Conservation (phyloP, 108 stramenopile genomes). For the Cyclotella cryptica region DNA sequence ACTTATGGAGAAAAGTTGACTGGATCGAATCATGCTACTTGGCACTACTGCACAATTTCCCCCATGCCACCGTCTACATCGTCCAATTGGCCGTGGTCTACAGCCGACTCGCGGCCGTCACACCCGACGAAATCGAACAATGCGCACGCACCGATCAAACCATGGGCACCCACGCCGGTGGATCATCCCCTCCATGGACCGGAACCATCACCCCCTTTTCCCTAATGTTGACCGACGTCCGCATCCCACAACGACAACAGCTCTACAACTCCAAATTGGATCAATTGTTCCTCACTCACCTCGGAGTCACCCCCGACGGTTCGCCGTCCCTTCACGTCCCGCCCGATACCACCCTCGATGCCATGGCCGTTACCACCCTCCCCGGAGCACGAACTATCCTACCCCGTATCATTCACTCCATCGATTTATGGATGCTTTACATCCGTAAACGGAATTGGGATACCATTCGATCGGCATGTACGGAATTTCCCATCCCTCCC, state of each 20-base stretch:
- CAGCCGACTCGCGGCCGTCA: slow-evolving; percentile 60
- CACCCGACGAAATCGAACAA: slow-evolving; percentile 62
- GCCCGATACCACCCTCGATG: slow-evolving; percentile 12
- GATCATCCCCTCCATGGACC: slow-evolving; percentile 14
- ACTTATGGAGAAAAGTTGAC: slow-evolving; percentile 69
- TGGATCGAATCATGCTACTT: slow-evolving; percentile 86
- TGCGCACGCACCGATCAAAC: slow-evolving; percentile 42
- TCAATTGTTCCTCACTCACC: slow-evolving; percentile 53
- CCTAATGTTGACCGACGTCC: slow-evolving; percentile 19
- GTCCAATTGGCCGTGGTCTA: slow-evolving; percentile 69
- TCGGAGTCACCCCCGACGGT: slow-evolving; percentile 70
- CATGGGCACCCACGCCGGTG: slow-evolving; percentile 9
- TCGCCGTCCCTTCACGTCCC: slow-evolving; percentile 33
- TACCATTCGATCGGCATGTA: slow-evolving; percentile 43
- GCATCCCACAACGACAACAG: slow-evolving; percentile 24
- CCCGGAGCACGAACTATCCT: slow-evolving; percentile 34
- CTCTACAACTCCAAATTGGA: slow-evolving; percentile 67
- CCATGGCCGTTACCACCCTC: slow-evolving; percentile 13
- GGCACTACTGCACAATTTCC: slow-evolving; percentile 74
- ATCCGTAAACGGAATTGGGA: slow-evolving; percentile 67
- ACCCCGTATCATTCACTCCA: slow-evolving; percentile 63
- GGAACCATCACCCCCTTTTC: slow-evolving; percentile 19
- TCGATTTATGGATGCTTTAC: slow-evolving; percentile 82
- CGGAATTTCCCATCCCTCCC: slow-evolving; percentile 22
- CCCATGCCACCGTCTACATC: slow-evolving; percentile 62